Percentiles rank a stretch among this genome's conserved stretches.
phyloP scores from a whole-genome alignment of 2,329 filamentous ascomycete genomes.

The Lecanosticta acicola region DNA sequence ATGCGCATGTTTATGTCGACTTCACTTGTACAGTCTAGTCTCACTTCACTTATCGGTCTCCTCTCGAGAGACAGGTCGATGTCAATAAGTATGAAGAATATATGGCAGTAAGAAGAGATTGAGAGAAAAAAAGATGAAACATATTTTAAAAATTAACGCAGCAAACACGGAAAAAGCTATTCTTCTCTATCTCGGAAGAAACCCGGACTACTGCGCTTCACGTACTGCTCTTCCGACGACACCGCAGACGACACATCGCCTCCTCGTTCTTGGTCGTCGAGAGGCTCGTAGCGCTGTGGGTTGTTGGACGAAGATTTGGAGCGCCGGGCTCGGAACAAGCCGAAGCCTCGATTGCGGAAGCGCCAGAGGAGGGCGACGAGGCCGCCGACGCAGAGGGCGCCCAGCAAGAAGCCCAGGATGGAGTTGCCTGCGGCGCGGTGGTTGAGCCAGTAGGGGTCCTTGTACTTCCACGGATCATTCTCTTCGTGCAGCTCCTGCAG shows the following conservation, averaged over 20 bases:
- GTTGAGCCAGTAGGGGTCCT: conserved; percentile 2
- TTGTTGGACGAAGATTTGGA: not conserved
- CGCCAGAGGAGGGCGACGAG: conserved; percentile 1
- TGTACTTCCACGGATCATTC: conserved; percentile 7
- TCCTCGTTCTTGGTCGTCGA: not conserved
- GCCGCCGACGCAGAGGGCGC: conserved; percentile 4
- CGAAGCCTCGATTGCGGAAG: not conserved
- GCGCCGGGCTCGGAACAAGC: not conserved
- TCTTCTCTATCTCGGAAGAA: conserved; percentile 4
- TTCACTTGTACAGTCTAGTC: no score
- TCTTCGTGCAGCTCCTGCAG: conserved; percentile 10
- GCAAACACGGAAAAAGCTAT: no score
- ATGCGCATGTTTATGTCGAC: no score
- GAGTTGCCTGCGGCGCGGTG: conserved; percentile 2
- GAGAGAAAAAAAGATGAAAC: no score
- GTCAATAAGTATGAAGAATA: no score
- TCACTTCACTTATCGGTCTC: no score
- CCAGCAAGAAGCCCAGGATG: conserved; percentile 6
- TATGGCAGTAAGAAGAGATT: no score
- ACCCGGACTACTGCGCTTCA: not conserved
- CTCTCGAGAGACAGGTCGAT: no score
- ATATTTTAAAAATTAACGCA: not conserved
- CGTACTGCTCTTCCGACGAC: not conserved
- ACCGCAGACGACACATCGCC: no score
- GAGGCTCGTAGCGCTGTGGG: not conserved